These are phyloP conservation scores for Arabidopsis hybrid DNA, from an alignment of 441 rosid species.

Conservation along the genomic window DNA sequence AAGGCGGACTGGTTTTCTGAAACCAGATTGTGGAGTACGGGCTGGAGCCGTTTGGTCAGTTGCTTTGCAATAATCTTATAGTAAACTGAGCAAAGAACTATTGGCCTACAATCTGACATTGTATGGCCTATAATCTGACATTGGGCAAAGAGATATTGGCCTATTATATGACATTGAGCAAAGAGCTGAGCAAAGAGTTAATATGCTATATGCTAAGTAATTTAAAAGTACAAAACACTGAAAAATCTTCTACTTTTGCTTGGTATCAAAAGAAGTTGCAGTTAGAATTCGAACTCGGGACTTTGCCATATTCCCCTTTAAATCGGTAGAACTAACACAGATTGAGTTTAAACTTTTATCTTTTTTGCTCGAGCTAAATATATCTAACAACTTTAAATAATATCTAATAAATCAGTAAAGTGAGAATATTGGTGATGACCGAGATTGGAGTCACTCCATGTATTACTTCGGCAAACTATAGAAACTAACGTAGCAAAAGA, in stretches of 20 bases:
- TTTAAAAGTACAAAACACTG: neutral
- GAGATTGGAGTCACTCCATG: neutral
- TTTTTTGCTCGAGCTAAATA: too few relatives aligned
- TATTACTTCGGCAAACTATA: neutral
- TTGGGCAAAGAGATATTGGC: too few relatives aligned
- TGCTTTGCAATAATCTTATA: too few relatives aligned
- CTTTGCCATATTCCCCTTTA: neutral
- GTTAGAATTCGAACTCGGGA: neutral
- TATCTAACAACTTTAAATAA: neutral
- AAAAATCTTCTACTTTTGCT: neutral
- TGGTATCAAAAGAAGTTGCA: neutral
- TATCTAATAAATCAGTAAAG: neutral
- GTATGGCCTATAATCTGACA: too few relatives aligned
- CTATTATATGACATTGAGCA: too few relatives aligned
- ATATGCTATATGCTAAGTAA: neutral
- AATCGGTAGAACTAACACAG: neutral
- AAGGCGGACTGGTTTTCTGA: too few relatives aligned
- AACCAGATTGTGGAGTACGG: too few relatives aligned
- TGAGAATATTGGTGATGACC: neutral
- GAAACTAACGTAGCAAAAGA: neutral
- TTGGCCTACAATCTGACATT: too few relatives aligned
- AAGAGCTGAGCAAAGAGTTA: too few relatives aligned
- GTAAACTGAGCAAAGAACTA: too few relatives aligned
- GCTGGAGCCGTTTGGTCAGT: too few relatives aligned
- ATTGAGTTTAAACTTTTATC: neutral